phyloP scores from a whole-genome alignment of 305 asterid genomes.

The Fraxinus sp. region DNA sequence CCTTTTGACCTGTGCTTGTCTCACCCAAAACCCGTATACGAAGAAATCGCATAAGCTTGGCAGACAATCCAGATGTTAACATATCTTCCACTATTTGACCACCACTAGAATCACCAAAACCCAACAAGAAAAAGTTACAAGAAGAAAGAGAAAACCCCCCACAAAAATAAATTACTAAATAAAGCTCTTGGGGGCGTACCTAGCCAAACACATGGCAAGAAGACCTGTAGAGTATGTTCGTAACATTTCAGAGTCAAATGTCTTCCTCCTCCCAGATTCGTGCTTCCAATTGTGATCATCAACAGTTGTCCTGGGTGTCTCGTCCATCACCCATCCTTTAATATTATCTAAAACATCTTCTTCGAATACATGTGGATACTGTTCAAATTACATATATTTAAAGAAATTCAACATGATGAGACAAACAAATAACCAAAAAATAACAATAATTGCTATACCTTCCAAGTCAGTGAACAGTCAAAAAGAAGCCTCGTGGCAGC shows the following conservation, averaged over 20 bases:
- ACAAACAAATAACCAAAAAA: slow-evolving; percentile 8
- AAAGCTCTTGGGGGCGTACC: slow-evolving; percentile 44
- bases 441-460: slow-evolving; percentile 45
- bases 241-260: slow-evolving; percentile 78
- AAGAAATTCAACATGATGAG: slow-evolving; percentile 22
- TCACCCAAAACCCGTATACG: slow-evolving; percentile 83
- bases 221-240: slow-evolving; percentile 83
- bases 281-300: slow-evolving; percentile 73
- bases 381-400: slow-evolving; percentile 34
- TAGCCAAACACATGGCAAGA: slow-evolving; percentile 81
- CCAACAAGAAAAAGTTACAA: slow-evolving; percentile 24
- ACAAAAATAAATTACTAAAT: neutral
- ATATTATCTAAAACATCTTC: slow-evolving; percentile 74
- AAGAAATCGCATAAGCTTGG: slow-evolving; percentile 86
- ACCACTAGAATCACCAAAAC: slow-evolving; percentile 50
- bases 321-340: slow-evolving; percentile 94
- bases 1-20: slow-evolving; percentile 61
- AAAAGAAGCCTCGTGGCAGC: slow-evolving; percentile 86
- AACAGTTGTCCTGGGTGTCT: slow-evolving; percentile 46
- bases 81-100: slow-evolving; percentile 97
- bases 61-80: slow-evolving; percentile 84
- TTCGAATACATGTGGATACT: slow-evolving; percentile 95
- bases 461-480: slow-evolving; percentile 90
- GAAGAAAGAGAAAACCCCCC: slow-evolving; percentile 9
- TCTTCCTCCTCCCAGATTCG: slow-evolving; percentile 58